phyloP scores from a whole-genome alignment of 2,329 filamentous ascomycete species.

The Epichloe gansuensis region DNA sequence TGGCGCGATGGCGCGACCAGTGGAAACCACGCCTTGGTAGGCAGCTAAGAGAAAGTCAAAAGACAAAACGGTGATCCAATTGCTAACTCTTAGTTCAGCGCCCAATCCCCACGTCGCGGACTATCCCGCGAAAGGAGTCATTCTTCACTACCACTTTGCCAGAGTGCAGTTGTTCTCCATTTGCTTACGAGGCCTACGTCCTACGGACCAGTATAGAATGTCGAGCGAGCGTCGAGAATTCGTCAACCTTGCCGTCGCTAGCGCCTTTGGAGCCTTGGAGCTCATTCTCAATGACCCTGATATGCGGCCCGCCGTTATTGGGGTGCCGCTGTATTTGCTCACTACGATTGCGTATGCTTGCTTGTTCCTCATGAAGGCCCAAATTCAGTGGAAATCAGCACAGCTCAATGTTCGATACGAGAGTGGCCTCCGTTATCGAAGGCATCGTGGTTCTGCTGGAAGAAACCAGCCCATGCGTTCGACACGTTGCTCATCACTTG shows the following conservation, averaged over 20 bases:
- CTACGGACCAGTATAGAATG: constrained; percentile 25
- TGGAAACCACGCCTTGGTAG: constrained; percentile 24
- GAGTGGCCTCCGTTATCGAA: constrained; percentile 15
- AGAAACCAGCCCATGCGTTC: constrained; percentile 14
- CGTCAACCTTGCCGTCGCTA: constrained; percentile 27
- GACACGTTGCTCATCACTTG: constrained; percentile 19
- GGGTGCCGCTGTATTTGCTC: constrained; percentile 19
- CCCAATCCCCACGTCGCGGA: constrained; percentile 32
- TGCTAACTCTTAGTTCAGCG: constrained; percentile 14
- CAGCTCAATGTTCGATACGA: constrained; percentile 17
- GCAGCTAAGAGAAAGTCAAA: neutral
- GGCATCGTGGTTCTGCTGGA: constrained; percentile 13
- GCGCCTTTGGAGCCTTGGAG: constrained; percentile 17
- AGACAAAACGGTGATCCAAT: neutral
- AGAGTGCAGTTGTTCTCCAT: constrained; percentile 36
- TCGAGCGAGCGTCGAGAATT: constrained; percentile 31
- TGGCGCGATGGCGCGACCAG: constrained; percentile 23
- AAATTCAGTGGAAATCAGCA: constrained; percentile 17
- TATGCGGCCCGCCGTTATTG: constrained; percentile 18
- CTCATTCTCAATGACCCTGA: constrained; percentile 19
- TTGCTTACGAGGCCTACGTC: constrained; percentile 25
- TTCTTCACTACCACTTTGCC: constrained; percentile 37
- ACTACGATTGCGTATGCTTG: constrained; percentile 21
- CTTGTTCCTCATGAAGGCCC: constrained; percentile 21
- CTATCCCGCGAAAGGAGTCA: constrained; percentile 36